Evolutionary conservation across 2,329 filamentous ascomycete species (phyloP), one percentile per base, ranked within the genome.

Genomic region (Elsinoe ampelina): DNA sequence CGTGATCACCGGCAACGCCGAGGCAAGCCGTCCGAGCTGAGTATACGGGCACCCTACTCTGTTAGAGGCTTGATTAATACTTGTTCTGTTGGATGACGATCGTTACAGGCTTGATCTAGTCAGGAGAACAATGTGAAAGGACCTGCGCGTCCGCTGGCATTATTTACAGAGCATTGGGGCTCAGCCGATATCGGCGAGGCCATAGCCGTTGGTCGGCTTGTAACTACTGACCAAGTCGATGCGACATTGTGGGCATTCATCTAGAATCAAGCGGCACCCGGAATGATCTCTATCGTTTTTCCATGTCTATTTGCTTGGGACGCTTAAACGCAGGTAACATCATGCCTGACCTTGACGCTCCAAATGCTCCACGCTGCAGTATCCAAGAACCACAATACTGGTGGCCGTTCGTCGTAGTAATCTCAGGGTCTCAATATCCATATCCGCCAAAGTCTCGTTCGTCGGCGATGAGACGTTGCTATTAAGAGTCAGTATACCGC

Each of bases 391-490:
- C 26, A 50, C 1, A 50, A 50, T 26, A n/a, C 45, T 26, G 35
- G n/a, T 35, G 15, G 22, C 34, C 35, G 15, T 13, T 35, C 26
- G 26, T 26, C 12, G 19, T 39, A 4, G 15, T 22, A 2, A 35
- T 19, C 2, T 39, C 13, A n/a, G 17, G 36, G 36, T 39, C 36
- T 51, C 63, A 50, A 65, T 34, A 56, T 11, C 48, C 45, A 38
- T 57, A 57, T 11, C 55, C 55, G 30, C 55, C 55, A 51, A 57
- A 47, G 17, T 57, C 55, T 32, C 47, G 10, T 22, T 52, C 34
- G 5, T 26, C 15, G 6, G 43, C 43, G 12, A 36, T 43, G 7
- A 38, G 55, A 11, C 19, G 20, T 38, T 26, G 32, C 54, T 56
- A 17, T 15, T 17, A 6, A 22, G 2, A 5, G 17, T 55, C 22